phyloP scores from a whole-genome alignment of 2,329 filamentous ascomycete species.

The Xylaria sp. region DNA sequence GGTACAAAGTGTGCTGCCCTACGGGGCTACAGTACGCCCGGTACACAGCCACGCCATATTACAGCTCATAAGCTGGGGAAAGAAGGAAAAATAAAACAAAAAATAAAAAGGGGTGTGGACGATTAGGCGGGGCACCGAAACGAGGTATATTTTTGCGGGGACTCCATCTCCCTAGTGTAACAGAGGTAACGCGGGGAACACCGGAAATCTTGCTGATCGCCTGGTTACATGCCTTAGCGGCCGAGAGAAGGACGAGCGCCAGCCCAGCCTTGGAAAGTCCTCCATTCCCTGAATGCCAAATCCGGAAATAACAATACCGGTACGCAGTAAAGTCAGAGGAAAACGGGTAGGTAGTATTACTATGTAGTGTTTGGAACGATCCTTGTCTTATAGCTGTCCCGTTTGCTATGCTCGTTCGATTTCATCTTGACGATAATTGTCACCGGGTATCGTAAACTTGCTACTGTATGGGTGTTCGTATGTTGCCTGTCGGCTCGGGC shows the following conservation, averaged over 20 bases:
- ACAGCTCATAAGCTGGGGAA: slow-evolving; percentile 13
- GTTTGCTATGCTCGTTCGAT: slow-evolving; percentile 13
- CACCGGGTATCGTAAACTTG: neutral
- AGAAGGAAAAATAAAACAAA: neutral
- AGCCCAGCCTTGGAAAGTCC: slow-evolving; percentile 16
- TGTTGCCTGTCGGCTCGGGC: slow-evolving; percentile 4
- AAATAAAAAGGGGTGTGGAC: no score
- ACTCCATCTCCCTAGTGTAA: slow-evolving; percentile 32
- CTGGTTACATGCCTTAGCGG: slow-evolving; percentile 44
- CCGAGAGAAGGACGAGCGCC: slow-evolving; percentile 28
- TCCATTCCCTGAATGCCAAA: slow-evolving; percentile 3
- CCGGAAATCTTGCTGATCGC: slow-evolving; percentile 43
- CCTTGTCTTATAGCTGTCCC: slow-evolving; percentile 2
- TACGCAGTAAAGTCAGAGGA: neutral
- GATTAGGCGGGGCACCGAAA: neutral
- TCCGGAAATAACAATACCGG: neutral
- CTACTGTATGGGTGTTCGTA: neutral
- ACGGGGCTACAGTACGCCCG: neutral
- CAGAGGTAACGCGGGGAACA: slow-evolving; percentile 34
- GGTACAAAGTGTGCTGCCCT: neutral
- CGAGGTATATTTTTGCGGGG: slow-evolving; percentile 32
- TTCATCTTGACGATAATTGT: neutral
- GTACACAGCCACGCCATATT: neutral
- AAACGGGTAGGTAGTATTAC: neutral
- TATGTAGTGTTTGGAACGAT: neutral